These are phyloP conservation scores for Lathyrus sativus DNA, from an alignment of 306 rosid genomes.

Conservation along the genomic window DNA sequence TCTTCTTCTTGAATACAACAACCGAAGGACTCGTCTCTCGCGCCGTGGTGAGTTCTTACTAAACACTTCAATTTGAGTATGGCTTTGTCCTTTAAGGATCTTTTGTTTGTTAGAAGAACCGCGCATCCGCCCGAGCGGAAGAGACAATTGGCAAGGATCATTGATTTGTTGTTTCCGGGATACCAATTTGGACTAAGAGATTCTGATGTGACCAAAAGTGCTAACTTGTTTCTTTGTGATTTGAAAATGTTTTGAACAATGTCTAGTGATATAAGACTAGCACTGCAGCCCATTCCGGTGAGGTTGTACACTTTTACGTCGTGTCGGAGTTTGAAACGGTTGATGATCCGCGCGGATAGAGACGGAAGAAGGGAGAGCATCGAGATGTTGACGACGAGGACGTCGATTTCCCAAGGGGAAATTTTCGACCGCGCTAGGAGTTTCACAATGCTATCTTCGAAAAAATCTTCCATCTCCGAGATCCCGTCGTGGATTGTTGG, in stretches of 20 bases:
- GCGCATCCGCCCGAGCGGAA: constrained; percentile 83
- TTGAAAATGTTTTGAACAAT: constrained; percentile 58
- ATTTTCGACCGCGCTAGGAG: constrained; percentile 52
- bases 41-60: constrained; percentile 84
- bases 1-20: constrained; percentile 80
- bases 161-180: constrained; percentile 68
- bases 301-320: constrained; percentile 81
- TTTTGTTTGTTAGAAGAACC: constrained; percentile 61
- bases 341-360: constrained; percentile 59
- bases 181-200: constrained; percentile 95
- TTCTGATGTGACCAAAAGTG: constrained; percentile 77
- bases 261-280: constrained; percentile 76
- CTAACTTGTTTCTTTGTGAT: constrained; percentile 48
- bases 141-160: constrained; percentile 76
- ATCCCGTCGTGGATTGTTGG: constrained; percentile 61
- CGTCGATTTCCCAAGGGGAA: constrained; percentile 64
- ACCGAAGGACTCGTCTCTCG: constrained; percentile 63
- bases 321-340: constrained; percentile 65
- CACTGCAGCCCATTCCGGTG: constrained; percentile 94
- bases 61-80: constrained; percentile 61
- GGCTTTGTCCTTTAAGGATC: constrained; percentile 42
- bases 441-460: constrained; percentile 55
- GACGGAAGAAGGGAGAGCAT: constrained; percentile 75
- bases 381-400: constrained; percentile 79
- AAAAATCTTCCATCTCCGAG: constrained; percentile 80